Evolutionary conservation across 164 flowering plant genomes (phyloP).

Genomic region (Nymphaea thermarum): DNA sequence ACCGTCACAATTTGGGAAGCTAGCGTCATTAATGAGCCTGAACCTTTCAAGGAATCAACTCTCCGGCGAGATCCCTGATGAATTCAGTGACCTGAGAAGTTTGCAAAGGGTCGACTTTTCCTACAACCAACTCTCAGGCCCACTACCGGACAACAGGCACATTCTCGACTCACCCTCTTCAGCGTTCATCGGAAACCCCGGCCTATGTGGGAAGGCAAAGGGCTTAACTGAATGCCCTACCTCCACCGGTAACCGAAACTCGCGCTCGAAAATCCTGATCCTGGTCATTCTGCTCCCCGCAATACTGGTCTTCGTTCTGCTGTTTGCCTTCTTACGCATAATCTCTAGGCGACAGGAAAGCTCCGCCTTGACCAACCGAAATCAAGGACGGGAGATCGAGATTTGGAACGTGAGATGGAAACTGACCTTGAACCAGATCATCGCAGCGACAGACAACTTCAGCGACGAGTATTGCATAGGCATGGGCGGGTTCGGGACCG

Average conservation of each 20-base stretch:
- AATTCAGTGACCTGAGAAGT: conserved; percentile 18
- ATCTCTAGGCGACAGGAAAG: conserved; percentile 10
- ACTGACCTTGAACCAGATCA: conserved; percentile 33
- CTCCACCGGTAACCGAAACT: not conserved
- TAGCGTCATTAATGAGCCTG: conserved; percentile 23
- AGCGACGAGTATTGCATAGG: conserved; percentile 38
- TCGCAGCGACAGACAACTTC: conserved; percentile 43
- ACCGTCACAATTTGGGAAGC: conserved; percentile 25
- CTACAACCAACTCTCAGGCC: conserved; percentile 34
- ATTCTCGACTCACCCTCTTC: conserved; percentile 8
- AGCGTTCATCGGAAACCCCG: conserved; percentile 13
- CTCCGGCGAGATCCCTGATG: conserved; percentile 33
- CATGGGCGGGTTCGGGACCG: conserved; percentile 52
- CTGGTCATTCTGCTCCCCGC: not conserved
- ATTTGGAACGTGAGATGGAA: conserved; percentile 46
- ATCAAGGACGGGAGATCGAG: conserved; percentile 9
- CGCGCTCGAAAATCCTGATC: not conserved
- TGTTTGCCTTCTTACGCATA: not conserved
- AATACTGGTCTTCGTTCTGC: not conserved
- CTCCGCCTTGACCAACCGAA: not conserved
- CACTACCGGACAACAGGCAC: conserved; percentile 18
- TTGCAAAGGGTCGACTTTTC: conserved; percentile 31
- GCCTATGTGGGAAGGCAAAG: conserved; percentile 29
- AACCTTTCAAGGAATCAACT: conserved; percentile 44
- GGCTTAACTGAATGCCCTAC: conserved; percentile 11